A percentile compares a stretch with the other conserved stretches of the same genome.
Conservation (phyloP, 192 early-diverging fungal genomes). For the Coemansia sp. region DNA sequence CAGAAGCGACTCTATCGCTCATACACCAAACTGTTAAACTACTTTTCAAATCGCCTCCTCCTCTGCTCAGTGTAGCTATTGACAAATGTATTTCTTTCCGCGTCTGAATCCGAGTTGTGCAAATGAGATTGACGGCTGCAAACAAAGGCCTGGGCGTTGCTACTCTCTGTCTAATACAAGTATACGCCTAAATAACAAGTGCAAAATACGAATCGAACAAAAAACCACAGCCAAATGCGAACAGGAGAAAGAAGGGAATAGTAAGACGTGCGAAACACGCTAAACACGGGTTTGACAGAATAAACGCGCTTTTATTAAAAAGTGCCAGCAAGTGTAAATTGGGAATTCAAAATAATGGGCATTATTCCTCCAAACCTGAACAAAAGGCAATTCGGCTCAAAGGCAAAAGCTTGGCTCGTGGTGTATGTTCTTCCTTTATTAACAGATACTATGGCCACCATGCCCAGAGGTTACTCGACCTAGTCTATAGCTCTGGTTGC, state of each 20-base stretch:
- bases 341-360: not conserved
- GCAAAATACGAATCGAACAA: too few species aligned
- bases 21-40: not conserved
- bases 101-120: not conserved
- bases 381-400: not conserved
- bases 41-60: not conserved
- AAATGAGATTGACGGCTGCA: not conserved
- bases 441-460: too few species aligned
- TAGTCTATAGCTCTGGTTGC: too few species aligned
- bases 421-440: too few species aligned
- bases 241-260: too few species aligned
- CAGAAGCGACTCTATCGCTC: conserved; percentile 1
- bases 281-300: too few species aligned
- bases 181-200: too few species aligned
- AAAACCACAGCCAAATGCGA: too few species aligned
- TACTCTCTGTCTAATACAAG: not conserved
- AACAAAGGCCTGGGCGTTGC: not conserved
- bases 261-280: too few species aligned
- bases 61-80: not conserved
- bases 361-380: not conserved
- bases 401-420: too few species aligned
- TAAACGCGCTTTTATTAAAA: not conserved
- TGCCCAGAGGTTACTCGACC: too few species aligned
- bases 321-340: not conserved
- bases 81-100: not conserved